phyloP scores from a whole-genome alignment of 306 rosid species.

The Inga leiocalycina region DNA sequence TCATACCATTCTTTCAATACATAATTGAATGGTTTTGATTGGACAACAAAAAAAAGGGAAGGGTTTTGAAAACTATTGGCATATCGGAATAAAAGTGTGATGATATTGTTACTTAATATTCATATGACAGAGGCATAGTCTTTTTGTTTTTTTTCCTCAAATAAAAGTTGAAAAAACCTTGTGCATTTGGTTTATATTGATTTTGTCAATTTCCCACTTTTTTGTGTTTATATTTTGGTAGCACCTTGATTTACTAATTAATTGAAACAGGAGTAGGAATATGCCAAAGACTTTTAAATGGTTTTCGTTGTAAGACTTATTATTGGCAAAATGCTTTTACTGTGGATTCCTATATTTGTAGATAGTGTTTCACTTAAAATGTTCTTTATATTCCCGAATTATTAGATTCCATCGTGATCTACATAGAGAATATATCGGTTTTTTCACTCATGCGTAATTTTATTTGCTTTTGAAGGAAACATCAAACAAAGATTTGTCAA shows the following conservation, averaged over 20 bases:
- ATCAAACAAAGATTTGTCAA: slow-evolving; percentile 93
- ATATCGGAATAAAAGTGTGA: neutral
- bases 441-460: slow-evolving; percentile 38
- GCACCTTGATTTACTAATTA: neutral
- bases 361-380: neutral
- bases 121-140: slow-evolving; percentile 1
- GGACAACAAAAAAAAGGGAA: no score
- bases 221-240: slow-evolving; percentile 1
- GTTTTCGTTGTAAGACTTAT: slow-evolving; percentile 9
- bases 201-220: neutral
- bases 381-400: slow-evolving; percentile 8
- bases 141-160: neutral
- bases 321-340: neutral
- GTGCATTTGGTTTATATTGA: neutral
- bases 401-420: slow-evolving; percentile 15
- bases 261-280: slow-evolving; percentile 8
- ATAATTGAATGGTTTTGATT: neutral
- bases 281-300: neutral
- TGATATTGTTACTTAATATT: slow-evolving; percentile 8
- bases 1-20: neutral
- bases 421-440: slow-evolving; percentile 14
- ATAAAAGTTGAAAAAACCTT: slow-evolving; percentile 13
- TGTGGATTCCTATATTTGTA: slow-evolving; percentile 12
- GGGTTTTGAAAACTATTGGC: neutral
- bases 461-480: slow-evolving; percentile 74